These are phyloP conservation scores for Huntiella moniliformis DNA, from an alignment of 2,329 filamentous ascomycete genomes.

Conservation along the genomic window DNA sequence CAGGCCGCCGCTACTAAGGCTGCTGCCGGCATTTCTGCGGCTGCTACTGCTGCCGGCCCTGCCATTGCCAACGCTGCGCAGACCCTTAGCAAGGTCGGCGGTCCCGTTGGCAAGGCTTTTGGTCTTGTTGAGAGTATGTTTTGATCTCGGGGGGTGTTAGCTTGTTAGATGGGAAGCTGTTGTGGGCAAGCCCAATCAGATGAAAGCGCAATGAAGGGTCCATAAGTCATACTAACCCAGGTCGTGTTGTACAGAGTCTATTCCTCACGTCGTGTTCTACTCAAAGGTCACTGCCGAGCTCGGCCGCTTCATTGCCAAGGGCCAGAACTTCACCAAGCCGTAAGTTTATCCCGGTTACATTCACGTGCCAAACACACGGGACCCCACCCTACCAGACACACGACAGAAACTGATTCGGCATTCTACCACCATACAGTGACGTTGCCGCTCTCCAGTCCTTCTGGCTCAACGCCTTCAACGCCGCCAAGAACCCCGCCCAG, in stretches of 20 bases:
- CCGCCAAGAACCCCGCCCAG: conserved; percentile 46
- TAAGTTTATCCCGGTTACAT: conserved; percentile 35
- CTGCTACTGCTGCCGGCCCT: conserved; percentile 61
- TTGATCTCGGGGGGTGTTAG: no score
- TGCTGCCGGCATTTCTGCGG: conserved; percentile 63
- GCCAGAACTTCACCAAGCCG: conserved; percentile 88
- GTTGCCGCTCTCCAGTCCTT: conserved; percentile 64
- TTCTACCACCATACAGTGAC: not conserved
- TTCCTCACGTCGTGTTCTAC: conserved; percentile 82
- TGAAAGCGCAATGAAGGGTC: not conserved
- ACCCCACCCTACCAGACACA: not conserved
- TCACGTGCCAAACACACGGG: conserved; percentile 11
- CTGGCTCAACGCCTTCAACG: conserved; percentile 57
- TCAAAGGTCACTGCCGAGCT: conserved; percentile 75
- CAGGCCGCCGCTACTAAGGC: conserved; percentile 32
- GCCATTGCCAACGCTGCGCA: conserved; percentile 56
- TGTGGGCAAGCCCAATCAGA: not conserved
- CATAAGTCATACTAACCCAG: not conserved
- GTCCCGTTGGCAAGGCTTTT: conserved; percentile 62
- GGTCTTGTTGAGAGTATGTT: conserved; percentile 70
- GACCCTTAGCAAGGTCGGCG: conserved; percentile 60
- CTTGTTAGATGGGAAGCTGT: no score
- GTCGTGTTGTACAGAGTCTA: conserved; percentile 41
- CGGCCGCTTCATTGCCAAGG: conserved; percentile 67
- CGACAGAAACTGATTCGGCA: not conserved